Percentiles rank a stretch among this genome's conserved stretches.
phyloP scores from a whole-genome alignment of 1,284 basidiomycete species.

The Calocybe gambosa region DNA sequence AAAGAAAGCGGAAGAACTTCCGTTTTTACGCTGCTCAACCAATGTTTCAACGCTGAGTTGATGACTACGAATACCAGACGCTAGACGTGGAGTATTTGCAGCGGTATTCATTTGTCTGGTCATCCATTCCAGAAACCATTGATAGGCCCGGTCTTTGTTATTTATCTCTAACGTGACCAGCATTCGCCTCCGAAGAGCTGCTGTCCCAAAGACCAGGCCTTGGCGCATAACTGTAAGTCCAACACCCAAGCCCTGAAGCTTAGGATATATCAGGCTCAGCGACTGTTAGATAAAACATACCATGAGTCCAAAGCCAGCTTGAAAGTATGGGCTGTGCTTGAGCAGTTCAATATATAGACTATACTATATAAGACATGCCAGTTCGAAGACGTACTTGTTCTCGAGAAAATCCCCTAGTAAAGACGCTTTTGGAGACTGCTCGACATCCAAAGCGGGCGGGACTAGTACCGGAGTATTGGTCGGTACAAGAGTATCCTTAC shows the following conservation, averaged over 20 bases:
- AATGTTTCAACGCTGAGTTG: conserved; percentile 93
- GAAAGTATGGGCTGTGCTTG: conserved; percentile 83
- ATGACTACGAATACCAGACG: conserved; percentile 71
- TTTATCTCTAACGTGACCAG: conserved; percentile 96
- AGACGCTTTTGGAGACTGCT: conserved; percentile 14
- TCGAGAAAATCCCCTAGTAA: conserved; percentile 30
- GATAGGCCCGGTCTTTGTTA: conserved; percentile 91
- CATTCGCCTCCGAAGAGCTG: conserved; percentile 80
- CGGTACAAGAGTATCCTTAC: not conserved
- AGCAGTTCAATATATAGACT: conserved; percentile 12
- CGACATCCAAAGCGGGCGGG: conserved; percentile 5
- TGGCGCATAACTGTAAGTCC: conserved; percentile 72
- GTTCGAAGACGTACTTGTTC: conserved; percentile 45
- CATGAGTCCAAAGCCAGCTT: conserved; percentile 95
- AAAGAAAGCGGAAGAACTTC: conserved; percentile 82
- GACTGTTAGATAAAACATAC: conserved; percentile 35
- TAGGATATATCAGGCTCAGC: not conserved
- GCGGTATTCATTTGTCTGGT: conserved; percentile 50
- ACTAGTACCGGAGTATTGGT: not conserved
- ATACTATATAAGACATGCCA: conserved; percentile 3
- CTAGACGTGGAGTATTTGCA: conserved; percentile 22
- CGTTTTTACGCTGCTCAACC: conserved; percentile 85
- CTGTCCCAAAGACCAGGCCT: conserved; percentile 63
- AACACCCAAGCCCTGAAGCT: conserved; percentile 75
- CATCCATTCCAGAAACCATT: conserved; percentile 99